Percentiles rank a stretch among this genome's conserved stretches.
These are phyloP conservation scores for Starmera dryadoides DNA, from an alignment of 805 yeast genomes.

Conservation along the genomic window DNA sequence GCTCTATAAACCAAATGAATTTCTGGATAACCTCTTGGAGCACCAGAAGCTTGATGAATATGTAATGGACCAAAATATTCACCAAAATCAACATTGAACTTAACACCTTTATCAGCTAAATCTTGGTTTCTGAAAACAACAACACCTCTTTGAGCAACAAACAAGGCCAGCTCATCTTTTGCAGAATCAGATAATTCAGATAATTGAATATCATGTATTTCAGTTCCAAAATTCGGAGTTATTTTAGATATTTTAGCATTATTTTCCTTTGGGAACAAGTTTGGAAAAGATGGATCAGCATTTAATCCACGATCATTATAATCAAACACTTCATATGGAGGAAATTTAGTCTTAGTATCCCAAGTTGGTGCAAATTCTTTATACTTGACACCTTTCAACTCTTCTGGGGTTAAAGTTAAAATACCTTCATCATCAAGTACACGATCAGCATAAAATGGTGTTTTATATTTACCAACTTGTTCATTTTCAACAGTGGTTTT, in stretches of 20 bases:
- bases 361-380: slow-evolving; percentile 37
- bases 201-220: slow-evolving; percentile 51
- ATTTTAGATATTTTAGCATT: slow-evolving; percentile 3
- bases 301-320: neutral
- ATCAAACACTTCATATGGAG: slow-evolving; percentile 41
- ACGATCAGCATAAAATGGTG: neutral
- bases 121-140: slow-evolving; percentile 62
- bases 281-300: neutral
- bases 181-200: slow-evolving; percentile 45
- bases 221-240: slow-evolving; percentile 66
- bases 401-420: neutral
- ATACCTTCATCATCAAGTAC: slow-evolving; percentile 1
- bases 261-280: neutral
- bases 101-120: slow-evolving; percentile 45
- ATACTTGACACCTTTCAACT: slow-evolving; percentile 1
- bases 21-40: slow-evolving; percentile 52
- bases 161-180: slow-evolving; percentile 63
- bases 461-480: slow-evolving; percentile 1
- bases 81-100: slow-evolving; percentile 43
- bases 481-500: neutral
- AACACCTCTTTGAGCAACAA: slow-evolving; percentile 64
- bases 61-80: slow-evolving; percentile 64
- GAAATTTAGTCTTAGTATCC: slow-evolving; percentile 44
- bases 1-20: slow-evolving; percentile 50
- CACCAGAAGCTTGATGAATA: slow-evolving; percentile 69